A percentile compares a stretch with the other conserved stretches of the same genome.
These are phyloP conservation scores for Linnemannia elongata DNA, from an alignment of 192 early-diverging fungal genomes.

Conservation along the genomic window DNA sequence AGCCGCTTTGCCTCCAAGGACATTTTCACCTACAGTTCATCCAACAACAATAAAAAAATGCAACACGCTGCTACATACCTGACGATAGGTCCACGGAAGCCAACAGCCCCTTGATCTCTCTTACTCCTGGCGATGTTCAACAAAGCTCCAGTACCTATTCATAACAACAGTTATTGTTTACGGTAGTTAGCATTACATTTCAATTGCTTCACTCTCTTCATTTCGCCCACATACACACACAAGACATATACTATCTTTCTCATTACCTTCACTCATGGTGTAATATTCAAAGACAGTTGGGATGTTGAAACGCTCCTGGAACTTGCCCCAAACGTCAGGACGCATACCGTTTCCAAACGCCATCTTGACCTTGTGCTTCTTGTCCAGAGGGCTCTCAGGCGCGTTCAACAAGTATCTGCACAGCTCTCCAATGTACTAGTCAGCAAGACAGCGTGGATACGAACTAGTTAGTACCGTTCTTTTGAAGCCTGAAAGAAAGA, in stretches of 20 bases:
- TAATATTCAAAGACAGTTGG: conserved; percentile 75
- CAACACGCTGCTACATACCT: conserved; percentile 1
- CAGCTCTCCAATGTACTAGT: conserved; percentile 78
- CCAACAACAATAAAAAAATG: not conserved
- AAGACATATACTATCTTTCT: not conserved
- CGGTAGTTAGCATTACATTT: not conserved
- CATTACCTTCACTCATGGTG: conserved; percentile 74
- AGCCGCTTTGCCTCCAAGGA: not conserved
- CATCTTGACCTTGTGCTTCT: conserved; percentile 66
- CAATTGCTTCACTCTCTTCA: not conserved
- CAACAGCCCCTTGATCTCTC: conserved; percentile 75
- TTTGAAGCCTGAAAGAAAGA: not conserved
- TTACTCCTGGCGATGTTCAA: conserved; percentile 60
- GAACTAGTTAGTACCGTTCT: not conserved
- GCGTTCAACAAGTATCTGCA: conserved; percentile 72
- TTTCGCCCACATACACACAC: no score
- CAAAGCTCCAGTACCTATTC: conserved; percentile 39
- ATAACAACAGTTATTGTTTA: not conserved
- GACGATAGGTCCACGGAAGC: conserved; percentile 63
- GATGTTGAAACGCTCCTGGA: conserved; percentile 74
- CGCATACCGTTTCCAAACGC: conserved; percentile 79
- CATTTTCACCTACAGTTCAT: not conserved
- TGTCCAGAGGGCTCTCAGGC: conserved; percentile 64
- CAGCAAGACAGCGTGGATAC: not conserved
- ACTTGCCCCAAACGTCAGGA: conserved; percentile 74